Percentiles rank a stretch among this genome's conserved stretches.
Conservation (phyloP, 805 yeast genomes). For the Metschnikowia picachoensis region DNA sequence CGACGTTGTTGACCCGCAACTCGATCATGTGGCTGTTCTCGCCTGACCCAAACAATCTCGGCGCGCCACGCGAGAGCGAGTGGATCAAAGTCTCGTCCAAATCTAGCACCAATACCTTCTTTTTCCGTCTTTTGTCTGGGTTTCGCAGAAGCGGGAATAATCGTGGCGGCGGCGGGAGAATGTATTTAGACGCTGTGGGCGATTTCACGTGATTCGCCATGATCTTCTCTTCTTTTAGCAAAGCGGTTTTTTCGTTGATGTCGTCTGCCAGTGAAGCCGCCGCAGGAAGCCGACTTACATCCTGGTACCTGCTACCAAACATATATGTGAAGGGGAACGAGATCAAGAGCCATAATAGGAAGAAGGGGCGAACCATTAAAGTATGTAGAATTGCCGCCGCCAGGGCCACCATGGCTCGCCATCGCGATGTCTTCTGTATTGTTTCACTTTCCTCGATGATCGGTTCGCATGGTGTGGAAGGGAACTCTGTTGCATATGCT, state of each 20-base stretch:
- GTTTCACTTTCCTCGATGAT: constrained; percentile 4
- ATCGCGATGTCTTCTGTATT: not conserved
- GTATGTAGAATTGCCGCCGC: constrained; percentile 38
- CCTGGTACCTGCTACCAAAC: constrained; percentile 21
- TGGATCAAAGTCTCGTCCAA: constrained; percentile 94
- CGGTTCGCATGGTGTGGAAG: constrained; percentile 1
- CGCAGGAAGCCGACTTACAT: constrained; percentile 1
- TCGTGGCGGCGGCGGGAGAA: constrained; percentile 45
- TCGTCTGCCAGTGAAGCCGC: constrained; percentile 11
- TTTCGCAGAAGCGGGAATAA: constrained; percentile 39
- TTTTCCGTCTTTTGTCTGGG: constrained; percentile 34
- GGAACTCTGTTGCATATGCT: not conserved
- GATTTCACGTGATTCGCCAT: constrained; percentile 39
- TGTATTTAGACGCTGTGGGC: constrained; percentile 40
- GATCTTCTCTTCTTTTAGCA: constrained; percentile 38
- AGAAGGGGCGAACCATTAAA: constrained; percentile 50
- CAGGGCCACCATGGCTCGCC: not conserved
- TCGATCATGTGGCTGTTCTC: constrained; percentile 67
- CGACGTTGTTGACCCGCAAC: constrained; percentile 61
- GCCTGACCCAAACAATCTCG: constrained; percentile 36
- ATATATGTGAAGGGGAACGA: constrained; percentile 53
- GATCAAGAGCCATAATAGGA: constrained; percentile 46
- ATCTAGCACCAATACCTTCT: constrained; percentile 78
- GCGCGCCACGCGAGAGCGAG: constrained; percentile 69
- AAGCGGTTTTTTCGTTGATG: constrained; percentile 32